Percentiles rank a stretch among this genome's conserved stretches.
These are phyloP conservation scores for Trichoderma brevicompactum DNA, from an alignment of 2,329 filamentous ascomycete species.

Conservation along the genomic window DNA sequence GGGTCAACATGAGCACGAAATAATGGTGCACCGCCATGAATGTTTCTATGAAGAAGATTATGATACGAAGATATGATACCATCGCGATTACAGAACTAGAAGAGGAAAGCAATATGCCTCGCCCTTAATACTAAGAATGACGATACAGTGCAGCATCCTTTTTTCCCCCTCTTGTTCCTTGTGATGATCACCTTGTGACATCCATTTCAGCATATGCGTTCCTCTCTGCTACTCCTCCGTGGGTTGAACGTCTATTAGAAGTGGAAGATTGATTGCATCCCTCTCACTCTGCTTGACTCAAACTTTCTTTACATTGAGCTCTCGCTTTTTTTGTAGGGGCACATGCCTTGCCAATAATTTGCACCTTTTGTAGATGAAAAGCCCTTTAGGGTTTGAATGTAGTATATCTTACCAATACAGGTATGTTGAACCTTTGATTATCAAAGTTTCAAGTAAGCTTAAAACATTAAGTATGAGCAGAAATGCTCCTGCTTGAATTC, in stretches of 20 bases:
- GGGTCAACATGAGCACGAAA: conserved; percentile 46
- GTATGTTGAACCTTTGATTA: too few relatives aligned
- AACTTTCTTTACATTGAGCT: conserved; percentile 48
- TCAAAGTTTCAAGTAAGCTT: too few relatives aligned
- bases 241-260: conserved; percentile 59
- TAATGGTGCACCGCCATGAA: conserved; percentile 32
- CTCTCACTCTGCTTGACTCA: conserved; percentile 58
- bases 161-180: neutral
- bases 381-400: neutral
- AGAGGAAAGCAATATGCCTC: conserved; percentile 12
- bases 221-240: conserved; percentile 52
- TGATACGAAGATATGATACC: conserved; percentile 23
- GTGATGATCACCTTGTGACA: conserved; percentile 1
- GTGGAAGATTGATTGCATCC: conserved; percentile 56
- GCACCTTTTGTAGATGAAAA: neutral
- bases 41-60: conserved; percentile 1
- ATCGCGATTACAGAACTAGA: conserved; percentile 14
- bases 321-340: conserved; percentile 55
- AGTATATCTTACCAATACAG: too few relatives aligned
- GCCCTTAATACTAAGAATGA: conserved; percentile 16
- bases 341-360: conserved; percentile 38
- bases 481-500: too few relatives aligned
- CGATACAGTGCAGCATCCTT: neutral
- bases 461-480: too few relatives aligned
- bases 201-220: conserved; percentile 62